Percentiles rank a stretch among this genome's conserved stretches.
phyloP scores from a whole-genome alignment of 2,329 filamentous ascomycete genomes.

The Sordariomycetes sp. region DNA sequence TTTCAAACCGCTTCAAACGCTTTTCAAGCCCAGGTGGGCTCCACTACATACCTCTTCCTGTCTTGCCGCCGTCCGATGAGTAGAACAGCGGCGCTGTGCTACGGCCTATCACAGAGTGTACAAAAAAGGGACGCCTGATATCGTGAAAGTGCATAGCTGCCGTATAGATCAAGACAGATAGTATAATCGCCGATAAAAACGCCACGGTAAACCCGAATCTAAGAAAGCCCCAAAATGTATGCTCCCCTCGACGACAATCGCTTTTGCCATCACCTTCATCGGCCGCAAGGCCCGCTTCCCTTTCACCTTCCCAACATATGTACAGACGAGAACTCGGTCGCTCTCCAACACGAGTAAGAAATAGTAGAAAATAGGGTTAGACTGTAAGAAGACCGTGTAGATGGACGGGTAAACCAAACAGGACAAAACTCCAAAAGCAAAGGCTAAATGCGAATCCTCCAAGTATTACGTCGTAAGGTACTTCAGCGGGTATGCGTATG shows the following conservation, averaged over 20 bases:
- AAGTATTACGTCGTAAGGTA: conserved; percentile 4
- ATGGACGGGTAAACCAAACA: background rate
- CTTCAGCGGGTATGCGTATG: conserved; percentile 1
- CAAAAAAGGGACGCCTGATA: background rate
- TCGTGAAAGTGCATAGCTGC: background rate
- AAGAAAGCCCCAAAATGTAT: background rate
- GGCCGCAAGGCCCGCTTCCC: background rate
- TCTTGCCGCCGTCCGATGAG: background rate
- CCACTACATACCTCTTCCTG: background rate
- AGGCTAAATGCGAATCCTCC: background rate
- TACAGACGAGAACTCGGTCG: background rate
- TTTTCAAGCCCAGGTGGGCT: background rate
- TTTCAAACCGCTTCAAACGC: background rate
- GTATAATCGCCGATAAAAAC: background rate
- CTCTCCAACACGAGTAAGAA: background rate
- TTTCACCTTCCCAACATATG: background rate
- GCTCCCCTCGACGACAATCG: background rate
- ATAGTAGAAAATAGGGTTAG: background rate
- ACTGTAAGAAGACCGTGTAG: background rate
- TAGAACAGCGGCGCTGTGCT: too few species aligned
- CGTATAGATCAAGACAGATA: background rate
- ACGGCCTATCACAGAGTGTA: background rate
- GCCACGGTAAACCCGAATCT: background rate
- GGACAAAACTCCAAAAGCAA: background rate
- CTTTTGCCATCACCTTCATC: background rate